These are phyloP conservation scores for Musa itinerans DNA, from an alignment of 176 grass and related monocot genomes.

Conservation along the genomic window DNA sequence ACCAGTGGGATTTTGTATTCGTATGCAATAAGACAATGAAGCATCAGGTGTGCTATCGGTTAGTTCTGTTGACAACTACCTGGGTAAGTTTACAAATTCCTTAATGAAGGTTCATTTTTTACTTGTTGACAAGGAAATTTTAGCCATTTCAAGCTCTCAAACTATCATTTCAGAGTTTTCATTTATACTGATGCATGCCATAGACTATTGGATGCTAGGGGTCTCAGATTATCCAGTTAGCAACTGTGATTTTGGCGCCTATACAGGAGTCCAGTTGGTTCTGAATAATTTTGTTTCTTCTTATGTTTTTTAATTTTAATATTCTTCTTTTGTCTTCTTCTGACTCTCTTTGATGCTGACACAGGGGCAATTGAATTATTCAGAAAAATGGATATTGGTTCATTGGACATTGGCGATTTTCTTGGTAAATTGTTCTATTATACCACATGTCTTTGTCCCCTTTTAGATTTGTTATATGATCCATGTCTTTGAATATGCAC, in stretches of 20 bases:
- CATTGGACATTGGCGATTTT: slow-evolving; percentile 74
- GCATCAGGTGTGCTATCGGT: no score
- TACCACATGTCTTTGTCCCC: not conserved
- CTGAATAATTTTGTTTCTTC: not conserved
- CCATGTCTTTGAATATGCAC: not conserved
- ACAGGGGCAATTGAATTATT: slow-evolving; percentile 73
- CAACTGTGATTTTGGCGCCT: not conserved
- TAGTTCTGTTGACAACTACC: no score
- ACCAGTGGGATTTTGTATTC: no score
- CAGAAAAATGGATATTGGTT: slow-evolving; percentile 78
- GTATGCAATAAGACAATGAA: no score
- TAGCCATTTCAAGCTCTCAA: no score
- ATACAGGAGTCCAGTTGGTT: no score
- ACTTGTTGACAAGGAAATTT: no score
- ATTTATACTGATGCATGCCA: no score
- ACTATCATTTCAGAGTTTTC: no score
- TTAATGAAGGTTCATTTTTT: no score
- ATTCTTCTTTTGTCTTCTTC: not conserved
- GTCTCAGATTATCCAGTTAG: not conserved
- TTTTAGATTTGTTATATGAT: not conserved
- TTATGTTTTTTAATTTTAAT: not conserved
- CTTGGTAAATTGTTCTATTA: slow-evolving; percentile 55
- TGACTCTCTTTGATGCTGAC: slow-evolving; percentile 18
- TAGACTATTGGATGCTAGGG: no score
- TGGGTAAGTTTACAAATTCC: no score